Evolutionary conservation across 768 basidiomycete species (phyloP), one percentile per base, ranked within the genome.

Genomic region (Tephrocybe sp.): DNA sequence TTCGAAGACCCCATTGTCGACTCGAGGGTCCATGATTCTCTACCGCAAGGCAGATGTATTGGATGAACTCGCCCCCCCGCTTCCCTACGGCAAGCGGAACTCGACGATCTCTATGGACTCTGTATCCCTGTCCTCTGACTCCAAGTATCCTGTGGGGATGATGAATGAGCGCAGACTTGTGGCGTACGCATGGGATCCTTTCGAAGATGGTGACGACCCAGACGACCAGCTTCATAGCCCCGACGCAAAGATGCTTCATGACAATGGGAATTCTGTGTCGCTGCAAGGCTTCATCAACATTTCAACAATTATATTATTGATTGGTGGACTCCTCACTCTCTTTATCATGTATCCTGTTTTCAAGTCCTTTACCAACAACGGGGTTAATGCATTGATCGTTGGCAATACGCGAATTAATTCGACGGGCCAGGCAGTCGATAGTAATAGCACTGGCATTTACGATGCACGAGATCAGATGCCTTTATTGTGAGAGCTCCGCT

Each of bases 341-440:
- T 96, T 95, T 64, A 80, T 89, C 44, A 78, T 81, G 22, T 93
- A 88, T 60, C 93, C 93, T 0, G 75, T 93, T n/a, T 59, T 66
- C 32, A 58, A 56, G 26, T 79, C 74, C 39, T 74, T 73, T 56
- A 60, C 58, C 7, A 63, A 73, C 51, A 64, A 74, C 48, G 61
- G 65, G 0, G 62, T 65, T 20, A 70, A 66, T 31, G 50, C 56
- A 48, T 62, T 76, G 33, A 84, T 84, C 49, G 74, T 79, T 32
- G 74, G 77, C 12, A 88, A 85, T 52, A 77, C 78, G 8, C 62
- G 68, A 47, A 80, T 85, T 48, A 90, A 89, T 61, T 62, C 74
- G 12, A 84, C 85, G 0, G 85, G 85, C 1, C 87, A 89, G 68
- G 80, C 84, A 0, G 72, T 76, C 0, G 58, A 65, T 31, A 68